Evolutionary conservation across 2,329 filamentous ascomycete genomes (phyloP), one percentile per base, ranked within the genome.

Genomic region (Nannizziopsis barbatae): DNA sequence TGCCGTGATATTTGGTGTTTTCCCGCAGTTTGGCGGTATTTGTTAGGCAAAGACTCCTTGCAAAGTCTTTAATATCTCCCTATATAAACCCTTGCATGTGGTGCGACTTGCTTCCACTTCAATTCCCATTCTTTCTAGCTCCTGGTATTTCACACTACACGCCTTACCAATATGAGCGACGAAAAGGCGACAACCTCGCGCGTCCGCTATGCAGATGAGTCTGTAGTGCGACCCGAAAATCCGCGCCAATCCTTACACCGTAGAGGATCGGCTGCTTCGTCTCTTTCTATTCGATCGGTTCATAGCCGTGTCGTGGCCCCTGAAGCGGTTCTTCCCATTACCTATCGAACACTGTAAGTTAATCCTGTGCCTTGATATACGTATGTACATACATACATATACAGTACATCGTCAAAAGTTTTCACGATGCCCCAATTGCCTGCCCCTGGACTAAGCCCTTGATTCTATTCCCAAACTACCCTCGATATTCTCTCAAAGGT

Each of bases 311-410:
- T 52, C 22, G 52, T 50, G 15, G 35, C 52, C 14, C 47, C 52
- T 12, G 52, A 54, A 41, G 33, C 45, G 22, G 50, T 47, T 33
- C 48, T 54, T 18, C 52, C 52, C 18, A 52, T 52, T 36, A 50
- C 52, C n/a, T 54, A 52, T 42, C 40, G 52, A 32, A 50, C 52
- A 11, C 41, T 54, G 50, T 54, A 17, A 42, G 52, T 40, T 14
- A 35, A 22, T 12, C 1, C 17, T n/a, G 7, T 27, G 22, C 22
- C 7, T 27, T 27, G 22, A 27, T 4, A 27, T 7, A 7, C 22
- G 22, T n/a, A n/a, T n/a, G n/a, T n/a, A n/a, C n/a, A n/a, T n/a
- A n/a, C n/a, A n/a, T n/a, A n/a, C n/a, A 27, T 4, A 27, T 7
- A 7, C 22, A 7, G 22, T 27, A 7, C 22, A 4, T 27, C 7